phyloP scores from a whole-genome alignment of 192 early-diverging fungal species.

The Coemansia sp. region DNA sequence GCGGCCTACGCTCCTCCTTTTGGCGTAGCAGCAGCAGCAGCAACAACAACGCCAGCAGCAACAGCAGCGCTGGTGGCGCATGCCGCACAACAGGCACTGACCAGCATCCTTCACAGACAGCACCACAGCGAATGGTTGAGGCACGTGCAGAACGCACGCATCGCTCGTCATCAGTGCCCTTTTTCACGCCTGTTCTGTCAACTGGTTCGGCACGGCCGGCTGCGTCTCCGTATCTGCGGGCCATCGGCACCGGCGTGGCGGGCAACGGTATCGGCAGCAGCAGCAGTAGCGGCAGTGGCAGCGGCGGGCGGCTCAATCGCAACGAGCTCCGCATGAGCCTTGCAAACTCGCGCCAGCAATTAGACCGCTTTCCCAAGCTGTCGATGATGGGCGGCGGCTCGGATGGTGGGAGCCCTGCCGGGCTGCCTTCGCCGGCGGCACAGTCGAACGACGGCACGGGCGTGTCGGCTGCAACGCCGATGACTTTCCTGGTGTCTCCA shows the following conservation, averaged over 20 bases:
- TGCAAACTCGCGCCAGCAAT: slow-evolving; percentile 16
- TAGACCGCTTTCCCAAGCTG: slow-evolving; percentile 41
- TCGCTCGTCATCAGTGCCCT: slow-evolving; percentile 53
- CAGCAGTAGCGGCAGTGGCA: slow-evolving; percentile 8
- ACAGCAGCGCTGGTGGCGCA: slow-evolving; percentile 1
- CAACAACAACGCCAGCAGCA: slow-evolving; percentile 3
- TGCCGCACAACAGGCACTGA: neutral
- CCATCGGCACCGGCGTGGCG: slow-evolving; percentile 34
- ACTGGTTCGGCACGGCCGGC: slow-evolving; percentile 7
- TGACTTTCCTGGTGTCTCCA: slow-evolving; percentile 54
- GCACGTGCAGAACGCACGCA: slow-evolving; percentile 35
- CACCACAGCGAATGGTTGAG: neutral
- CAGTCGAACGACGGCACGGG: slow-evolving; percentile 18
- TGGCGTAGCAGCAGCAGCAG: slow-evolving; percentile 35
- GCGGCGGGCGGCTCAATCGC: slow-evolving; percentile 18
- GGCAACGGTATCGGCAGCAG: slow-evolving; percentile 21
- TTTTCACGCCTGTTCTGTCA: slow-evolving; percentile 30
- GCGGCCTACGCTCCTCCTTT: slow-evolving; percentile 20
- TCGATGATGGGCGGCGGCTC: slow-evolving; percentile 18
- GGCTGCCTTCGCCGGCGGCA: slow-evolving; percentile 25
- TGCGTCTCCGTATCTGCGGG: slow-evolving; percentile 47
- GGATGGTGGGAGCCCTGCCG: slow-evolving; percentile 20
- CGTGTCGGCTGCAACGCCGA: slow-evolving; percentile 18
- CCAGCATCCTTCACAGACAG: slow-evolving; percentile 7
- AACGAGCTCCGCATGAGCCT: slow-evolving; percentile 17